phyloP scores from a whole-genome alignment of 371 early-diverging fungal genomes.

The Antonospora locustae region DNA sequence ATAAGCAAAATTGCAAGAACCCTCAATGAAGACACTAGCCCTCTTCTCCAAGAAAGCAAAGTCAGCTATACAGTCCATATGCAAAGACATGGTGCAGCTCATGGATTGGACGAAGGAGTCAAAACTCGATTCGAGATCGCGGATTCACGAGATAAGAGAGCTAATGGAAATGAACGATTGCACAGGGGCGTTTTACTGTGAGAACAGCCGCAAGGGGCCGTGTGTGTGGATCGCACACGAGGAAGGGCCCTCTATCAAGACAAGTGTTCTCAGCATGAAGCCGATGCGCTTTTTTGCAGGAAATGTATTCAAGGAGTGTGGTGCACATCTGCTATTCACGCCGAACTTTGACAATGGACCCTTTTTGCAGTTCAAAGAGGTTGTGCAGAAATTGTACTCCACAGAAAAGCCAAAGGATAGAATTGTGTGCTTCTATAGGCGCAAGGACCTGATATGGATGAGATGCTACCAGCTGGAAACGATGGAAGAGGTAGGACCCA shows the following conservation, averaged over 20 bases:
- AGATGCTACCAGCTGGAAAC: neutral
- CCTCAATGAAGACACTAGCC: neutral
- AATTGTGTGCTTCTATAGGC: neutral
- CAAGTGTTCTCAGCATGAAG: slow-evolving; percentile 13
- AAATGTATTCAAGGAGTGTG: neutral
- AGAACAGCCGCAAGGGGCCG: slow-evolving; percentile 28
- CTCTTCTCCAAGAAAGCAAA: neutral
- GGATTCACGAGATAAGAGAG: slow-evolving; percentile 8
- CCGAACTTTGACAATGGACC: neutral
- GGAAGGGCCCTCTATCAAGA: slow-evolving; percentile 24
- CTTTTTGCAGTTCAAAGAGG: neutral
- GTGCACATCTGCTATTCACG: neutral
- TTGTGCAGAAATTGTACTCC: neutral
- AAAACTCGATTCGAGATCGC: neutral
- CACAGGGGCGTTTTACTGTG: slow-evolving; percentile 27
- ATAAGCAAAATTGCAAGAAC: neutral
- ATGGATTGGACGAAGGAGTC: no score
- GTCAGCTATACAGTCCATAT: neutral
- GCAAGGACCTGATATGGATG: neutral
- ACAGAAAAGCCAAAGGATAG: neutral
- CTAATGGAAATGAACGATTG: slow-evolving; percentile 37
- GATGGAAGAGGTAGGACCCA: neutral
- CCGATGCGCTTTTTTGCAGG: slow-evolving; percentile 12
- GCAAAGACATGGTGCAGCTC: no score
- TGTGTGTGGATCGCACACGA: slow-evolving; percentile 28